phyloP scores from a whole-genome alignment of 768 basidiomycete genomes.

The Phaeotremella skinneri region DNA sequence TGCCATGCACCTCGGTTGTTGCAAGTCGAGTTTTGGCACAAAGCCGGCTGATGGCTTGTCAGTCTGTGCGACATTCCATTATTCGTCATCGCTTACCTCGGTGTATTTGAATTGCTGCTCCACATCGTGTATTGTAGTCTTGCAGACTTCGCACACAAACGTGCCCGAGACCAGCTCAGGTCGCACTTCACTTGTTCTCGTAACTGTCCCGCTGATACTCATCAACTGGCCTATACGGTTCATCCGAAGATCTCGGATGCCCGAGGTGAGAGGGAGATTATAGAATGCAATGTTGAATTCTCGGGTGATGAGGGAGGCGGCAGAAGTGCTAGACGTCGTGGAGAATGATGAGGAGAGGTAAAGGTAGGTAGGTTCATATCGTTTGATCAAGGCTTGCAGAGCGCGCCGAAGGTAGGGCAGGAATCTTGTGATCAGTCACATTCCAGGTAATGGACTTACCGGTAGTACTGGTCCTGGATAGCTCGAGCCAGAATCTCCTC shows the following conservation, averaged over 20 bases:
- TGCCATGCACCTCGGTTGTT: constrained; percentile 88
- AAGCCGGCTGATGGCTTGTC: constrained; percentile 63
- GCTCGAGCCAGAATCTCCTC: constrained; percentile 93
- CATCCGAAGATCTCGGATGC: constrained; percentile 88
- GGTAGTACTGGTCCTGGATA: constrained; percentile 91
- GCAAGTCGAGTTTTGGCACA: constrained; percentile 93
- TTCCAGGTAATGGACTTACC: constrained; percentile 51
- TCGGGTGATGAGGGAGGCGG: constrained; percentile 76
- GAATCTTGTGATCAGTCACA: constrained; percentile 56
- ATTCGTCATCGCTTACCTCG: constrained; percentile 63
- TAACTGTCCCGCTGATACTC: constrained; percentile 95
- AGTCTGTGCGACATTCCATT: background rate
- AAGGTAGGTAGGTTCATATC: constrained; percentile 88
- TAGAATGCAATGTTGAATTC: constrained; percentile 97
- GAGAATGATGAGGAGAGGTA: constrained; percentile 76
- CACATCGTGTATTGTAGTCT: constrained; percentile 80
- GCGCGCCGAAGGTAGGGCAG: constrained; percentile 90
- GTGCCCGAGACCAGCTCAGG: constrained; percentile 92
- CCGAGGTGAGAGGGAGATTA: constrained; percentile 85
- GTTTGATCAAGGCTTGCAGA: constrained; percentile 79
- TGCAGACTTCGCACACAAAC: constrained; percentile 87
- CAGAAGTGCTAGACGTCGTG: constrained; percentile 67
- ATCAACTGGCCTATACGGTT: constrained; percentile 91
- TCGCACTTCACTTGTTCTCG: constrained; percentile 92
- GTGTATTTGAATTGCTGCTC: constrained; percentile 99